phyloP scores from a whole-genome alignment of 139 green algal genomes.

The Chlamydomonas incerta region DNA sequence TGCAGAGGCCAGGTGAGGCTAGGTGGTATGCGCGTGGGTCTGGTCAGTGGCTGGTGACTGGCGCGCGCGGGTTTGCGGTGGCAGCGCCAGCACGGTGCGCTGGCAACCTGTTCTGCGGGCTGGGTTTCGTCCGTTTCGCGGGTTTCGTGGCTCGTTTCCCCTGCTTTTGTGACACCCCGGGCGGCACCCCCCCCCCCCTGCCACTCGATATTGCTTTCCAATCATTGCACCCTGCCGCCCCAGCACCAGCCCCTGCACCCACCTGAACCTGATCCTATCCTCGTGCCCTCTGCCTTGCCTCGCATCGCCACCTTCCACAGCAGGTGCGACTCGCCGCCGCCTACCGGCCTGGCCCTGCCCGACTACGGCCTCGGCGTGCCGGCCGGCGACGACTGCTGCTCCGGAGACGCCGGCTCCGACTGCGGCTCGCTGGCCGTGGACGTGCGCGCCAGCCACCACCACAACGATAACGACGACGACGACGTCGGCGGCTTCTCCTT shows the following conservation, averaged over 20 bases:
- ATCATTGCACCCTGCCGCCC: too few species aligned
- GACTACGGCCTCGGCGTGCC: too few species aligned
- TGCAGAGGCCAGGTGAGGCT: background rate
- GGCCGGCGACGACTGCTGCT: too few species aligned
- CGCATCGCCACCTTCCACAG: background rate
- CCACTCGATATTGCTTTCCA: too few species aligned
- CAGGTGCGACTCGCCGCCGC: constrained; percentile 15
- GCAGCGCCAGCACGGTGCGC: too few species aligned
- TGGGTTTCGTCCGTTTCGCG: too few species aligned
- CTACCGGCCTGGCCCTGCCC: background rate
- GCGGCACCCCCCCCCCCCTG: too few species aligned
- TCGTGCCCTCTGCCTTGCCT: background rate
- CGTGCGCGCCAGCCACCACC: too few species aligned
- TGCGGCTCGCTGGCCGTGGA: background rate
- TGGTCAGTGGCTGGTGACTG: background rate
- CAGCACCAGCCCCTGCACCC: background rate
- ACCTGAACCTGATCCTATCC: background rate
- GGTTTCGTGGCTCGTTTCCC: background rate
- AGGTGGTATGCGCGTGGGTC: background rate
- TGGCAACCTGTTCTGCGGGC: too few species aligned
- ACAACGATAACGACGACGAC: too few species aligned
- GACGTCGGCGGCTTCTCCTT: background rate
- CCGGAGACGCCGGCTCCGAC: too few species aligned
- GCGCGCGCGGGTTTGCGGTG: too few species aligned
- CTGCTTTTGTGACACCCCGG: background rate